Evolutionary conservation across 169 alveolate species (phyloP).

Genomic region (Plasmodium vivax): DNA sequence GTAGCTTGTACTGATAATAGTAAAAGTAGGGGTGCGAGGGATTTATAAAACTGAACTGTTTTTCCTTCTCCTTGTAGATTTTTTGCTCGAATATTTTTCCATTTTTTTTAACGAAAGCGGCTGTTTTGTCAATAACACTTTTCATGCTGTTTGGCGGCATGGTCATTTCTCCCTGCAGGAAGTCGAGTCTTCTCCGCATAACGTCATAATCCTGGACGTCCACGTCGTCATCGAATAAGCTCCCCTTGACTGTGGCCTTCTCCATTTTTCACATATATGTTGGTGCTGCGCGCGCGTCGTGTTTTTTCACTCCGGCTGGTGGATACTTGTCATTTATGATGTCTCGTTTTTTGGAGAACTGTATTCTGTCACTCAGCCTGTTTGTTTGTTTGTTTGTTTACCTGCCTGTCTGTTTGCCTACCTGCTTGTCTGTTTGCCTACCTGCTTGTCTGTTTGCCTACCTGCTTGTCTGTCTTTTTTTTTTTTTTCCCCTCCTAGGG

Average conservation of each 20-base stretch:
- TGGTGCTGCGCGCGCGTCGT: not conserved
- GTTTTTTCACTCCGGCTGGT: not conserved
- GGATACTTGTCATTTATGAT: not conserved
- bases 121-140: conserved; percentile 91
- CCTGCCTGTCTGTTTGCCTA: not conserved
- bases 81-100: conserved; percentile 91
- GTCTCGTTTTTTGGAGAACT: not conserved
- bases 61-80: conserved; percentile 84
- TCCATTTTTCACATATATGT: conserved; percentile 24
- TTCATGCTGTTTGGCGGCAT: conserved; percentile 91
- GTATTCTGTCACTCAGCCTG: not conserved
- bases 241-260: conserved; percentile 28
- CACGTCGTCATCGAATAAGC: conserved; percentile 63
- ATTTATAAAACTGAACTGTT: conserved; percentile 86
- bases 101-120: conserved; percentile 92
- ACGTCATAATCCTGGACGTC: conserved; percentile 34
- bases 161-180: conserved; percentile 79
- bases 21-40: conserved; percentile 88
- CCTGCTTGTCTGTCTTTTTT: not conserved
- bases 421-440: not conserved
- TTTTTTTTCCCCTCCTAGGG: not conserved
- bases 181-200: conserved; percentile 25
- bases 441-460: not conserved
- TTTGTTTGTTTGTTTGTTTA: not conserved
- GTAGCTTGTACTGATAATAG: conserved; percentile 86